A percentile compares a stretch with the other conserved stretches of the same genome.
Conservation (phyloP, 768 basidiomycete genomes). For the Pulveroboletus sp. region DNA sequence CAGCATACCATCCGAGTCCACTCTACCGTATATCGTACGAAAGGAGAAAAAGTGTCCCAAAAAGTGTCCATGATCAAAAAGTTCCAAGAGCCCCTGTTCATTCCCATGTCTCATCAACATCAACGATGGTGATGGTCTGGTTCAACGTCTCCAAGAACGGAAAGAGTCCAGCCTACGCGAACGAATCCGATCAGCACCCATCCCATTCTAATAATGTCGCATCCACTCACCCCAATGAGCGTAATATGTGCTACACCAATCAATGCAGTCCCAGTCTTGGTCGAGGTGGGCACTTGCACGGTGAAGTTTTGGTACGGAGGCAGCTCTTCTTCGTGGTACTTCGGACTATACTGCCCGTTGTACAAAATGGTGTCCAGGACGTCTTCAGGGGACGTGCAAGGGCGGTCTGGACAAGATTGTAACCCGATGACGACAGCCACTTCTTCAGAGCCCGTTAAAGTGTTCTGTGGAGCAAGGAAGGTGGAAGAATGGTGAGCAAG, state of each 20-base stretch:
- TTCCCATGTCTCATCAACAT: not conserved
- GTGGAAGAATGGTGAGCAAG: not conserved
- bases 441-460: constrained; percentile 39
- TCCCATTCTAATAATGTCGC: too few species aligned
- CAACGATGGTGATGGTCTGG: constrained; percentile 24
- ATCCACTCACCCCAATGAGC: constrained; percentile 39
- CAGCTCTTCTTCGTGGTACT: constrained; percentile 28
- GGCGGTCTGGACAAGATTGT: constrained; percentile 34
- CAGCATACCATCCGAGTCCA: too few species aligned
- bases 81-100: not conserved
- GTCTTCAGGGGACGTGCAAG: constrained; percentile 24
- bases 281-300: constrained; percentile 35
- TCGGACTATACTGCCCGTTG: constrained; percentile 43
- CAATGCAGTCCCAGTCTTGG: constrained; percentile 31
- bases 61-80: not conserved
- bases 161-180: constrained; percentile 31
- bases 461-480: constrained; percentile 24
- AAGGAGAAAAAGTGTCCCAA: not conserved
- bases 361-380: constrained; percentile 44
- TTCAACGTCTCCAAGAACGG: constrained; percentile 35
- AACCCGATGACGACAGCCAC: constrained; percentile 47
- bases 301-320: constrained; percentile 46
- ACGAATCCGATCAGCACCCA: not conserved
- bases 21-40: not conserved
- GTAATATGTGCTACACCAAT: constrained; percentile 37